Evolutionary conservation across 2,329 filamentous ascomycete genomes (phyloP).

Genomic region (Pseudogymnoascus sp.): DNA sequence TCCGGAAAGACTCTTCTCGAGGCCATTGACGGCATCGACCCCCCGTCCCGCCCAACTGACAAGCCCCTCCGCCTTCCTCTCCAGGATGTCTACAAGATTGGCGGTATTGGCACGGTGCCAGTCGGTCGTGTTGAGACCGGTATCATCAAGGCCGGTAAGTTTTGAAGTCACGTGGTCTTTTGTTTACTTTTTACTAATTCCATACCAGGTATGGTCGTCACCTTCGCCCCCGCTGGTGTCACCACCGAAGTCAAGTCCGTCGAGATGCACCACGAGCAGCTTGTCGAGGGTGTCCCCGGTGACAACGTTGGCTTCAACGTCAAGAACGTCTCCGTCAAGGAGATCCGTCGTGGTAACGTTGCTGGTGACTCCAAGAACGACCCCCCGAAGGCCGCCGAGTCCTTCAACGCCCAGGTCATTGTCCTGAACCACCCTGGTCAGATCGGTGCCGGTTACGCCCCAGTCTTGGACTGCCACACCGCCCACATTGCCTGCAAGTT

Average conservation of each 20-base stretch:
- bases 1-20: conserved; percentile 97
- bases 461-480: conserved; percentile 99
- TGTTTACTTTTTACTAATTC: not conserved
- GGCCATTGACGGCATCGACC: conserved; percentile 95
- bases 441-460: conserved; percentile 97
- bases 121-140: conserved; percentile 99
- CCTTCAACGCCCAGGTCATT: conserved; percentile 99
- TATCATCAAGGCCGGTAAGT: conserved; percentile 80
- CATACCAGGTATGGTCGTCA: conserved; percentile 78
- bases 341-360: conserved; percentile 99
- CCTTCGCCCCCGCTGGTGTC: conserved; percentile 96
- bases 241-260: conserved; percentile 99
- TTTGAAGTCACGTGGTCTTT: conserved; percentile 65
- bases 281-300: conserved; percentile 87
- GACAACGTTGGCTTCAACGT: conserved; percentile 99
- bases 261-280: conserved; percentile 99
- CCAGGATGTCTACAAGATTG: conserved; percentile 99
- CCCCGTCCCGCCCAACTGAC: conserved; percentile 86
- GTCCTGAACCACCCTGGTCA: conserved; percentile 99
- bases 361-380: conserved; percentile 99
- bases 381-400: conserved; percentile 79
- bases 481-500: conserved; percentile 99
- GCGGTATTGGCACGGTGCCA: conserved; percentile 98
- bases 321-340: conserved; percentile 99
- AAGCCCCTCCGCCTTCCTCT: conserved; percentile 99